These are phyloP conservation scores for Porcisia hertigi DNA, from an alignment of 208 protist genomes.

Conservation along the genomic window DNA sequence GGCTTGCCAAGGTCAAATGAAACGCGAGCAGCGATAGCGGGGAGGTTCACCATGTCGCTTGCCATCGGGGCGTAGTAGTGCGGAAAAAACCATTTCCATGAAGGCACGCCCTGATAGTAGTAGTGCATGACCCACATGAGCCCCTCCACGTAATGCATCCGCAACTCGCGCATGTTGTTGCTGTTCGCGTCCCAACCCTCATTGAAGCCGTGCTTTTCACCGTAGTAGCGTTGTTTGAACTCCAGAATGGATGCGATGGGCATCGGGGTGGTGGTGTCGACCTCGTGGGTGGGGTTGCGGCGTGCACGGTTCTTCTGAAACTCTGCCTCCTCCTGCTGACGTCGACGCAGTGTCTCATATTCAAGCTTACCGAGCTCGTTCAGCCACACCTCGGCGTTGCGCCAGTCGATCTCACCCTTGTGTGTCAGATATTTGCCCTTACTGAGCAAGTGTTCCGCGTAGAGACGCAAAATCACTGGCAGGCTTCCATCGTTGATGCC, in stretches of 20 bases:
- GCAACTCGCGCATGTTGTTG: constrained; percentile 66
- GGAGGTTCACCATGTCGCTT: constrained; percentile 86
- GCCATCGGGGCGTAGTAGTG: constrained; percentile 94
- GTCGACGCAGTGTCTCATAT: constrained; percentile 64
- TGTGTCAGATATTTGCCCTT: constrained; percentile 78
- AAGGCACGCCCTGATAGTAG: constrained; percentile 88
- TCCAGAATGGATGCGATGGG: constrained; percentile 61
- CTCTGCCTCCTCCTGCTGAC: constrained; percentile 78
- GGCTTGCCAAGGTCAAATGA: constrained; percentile 76
- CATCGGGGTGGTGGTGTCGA: constrained; percentile 27
- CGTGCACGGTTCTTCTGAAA: constrained; percentile 66
- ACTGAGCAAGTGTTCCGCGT: constrained; percentile 71
- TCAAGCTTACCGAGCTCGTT: constrained; percentile 74
- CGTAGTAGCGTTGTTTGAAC: constrained; percentile 89
- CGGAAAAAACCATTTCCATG: constrained; percentile 93
- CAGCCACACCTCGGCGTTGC: constrained; percentile 70
- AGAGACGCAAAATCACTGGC: constrained; percentile 83
- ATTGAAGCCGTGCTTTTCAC: constrained; percentile 84
- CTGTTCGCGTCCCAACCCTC: constrained; percentile 69
- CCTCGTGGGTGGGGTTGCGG: constrained; percentile 70
- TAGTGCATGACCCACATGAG: constrained; percentile 89
- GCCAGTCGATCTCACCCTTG: constrained; percentile 78
- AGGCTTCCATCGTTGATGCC: constrained; percentile 95
- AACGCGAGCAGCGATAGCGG: constrained; percentile 51
- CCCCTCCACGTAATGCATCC: constrained; percentile 86